Percentiles rank a stretch among this genome's conserved stretches.
Conservation (phyloP, 345 rosid species). For the Aegle marmelos region DNA sequence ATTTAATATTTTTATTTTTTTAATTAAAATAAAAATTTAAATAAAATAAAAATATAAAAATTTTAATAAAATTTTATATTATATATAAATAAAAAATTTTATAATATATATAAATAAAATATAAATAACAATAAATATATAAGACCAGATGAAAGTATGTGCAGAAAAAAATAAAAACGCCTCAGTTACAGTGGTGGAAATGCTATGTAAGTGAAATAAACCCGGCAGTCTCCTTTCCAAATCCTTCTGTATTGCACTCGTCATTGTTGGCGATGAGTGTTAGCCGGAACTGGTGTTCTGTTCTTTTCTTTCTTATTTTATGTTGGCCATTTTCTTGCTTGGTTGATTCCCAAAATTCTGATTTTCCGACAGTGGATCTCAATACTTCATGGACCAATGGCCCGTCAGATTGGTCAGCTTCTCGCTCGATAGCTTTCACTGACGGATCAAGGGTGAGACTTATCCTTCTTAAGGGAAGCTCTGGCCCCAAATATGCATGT, state of each 20-base stretch:
- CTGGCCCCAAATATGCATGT: slow-evolving; percentile 16
- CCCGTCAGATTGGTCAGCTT: background rate
- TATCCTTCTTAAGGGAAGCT: slow-evolving; percentile 23
- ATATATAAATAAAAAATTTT: too few species aligned
- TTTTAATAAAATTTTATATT: too few species aligned
- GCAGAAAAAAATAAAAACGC: too few species aligned
- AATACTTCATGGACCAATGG: slow-evolving; percentile 21
- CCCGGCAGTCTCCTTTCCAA: background rate
- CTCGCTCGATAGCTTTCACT: background rate
- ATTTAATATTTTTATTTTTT: too few species aligned
- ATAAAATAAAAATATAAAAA: too few species aligned
- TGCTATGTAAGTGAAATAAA: background rate
- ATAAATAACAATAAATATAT: too few species aligned
- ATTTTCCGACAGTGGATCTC: slow-evolving; percentile 24
- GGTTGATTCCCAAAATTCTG: slow-evolving; percentile 10
- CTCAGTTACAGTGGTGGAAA: too few species aligned
- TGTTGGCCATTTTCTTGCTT: background rate
- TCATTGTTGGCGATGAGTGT: background rate
- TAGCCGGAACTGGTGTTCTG: background rate
- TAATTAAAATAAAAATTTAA: too few species aligned
- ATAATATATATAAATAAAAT: too few species aligned
- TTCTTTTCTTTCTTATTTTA: background rate
- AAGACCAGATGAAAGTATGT: too few species aligned
- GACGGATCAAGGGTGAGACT: slow-evolving; percentile 22
- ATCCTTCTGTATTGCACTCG: too few species aligned